Evolutionary conservation across 257 asterid genomes (phyloP).

Genomic region (Gentiana macrophylla): DNA sequence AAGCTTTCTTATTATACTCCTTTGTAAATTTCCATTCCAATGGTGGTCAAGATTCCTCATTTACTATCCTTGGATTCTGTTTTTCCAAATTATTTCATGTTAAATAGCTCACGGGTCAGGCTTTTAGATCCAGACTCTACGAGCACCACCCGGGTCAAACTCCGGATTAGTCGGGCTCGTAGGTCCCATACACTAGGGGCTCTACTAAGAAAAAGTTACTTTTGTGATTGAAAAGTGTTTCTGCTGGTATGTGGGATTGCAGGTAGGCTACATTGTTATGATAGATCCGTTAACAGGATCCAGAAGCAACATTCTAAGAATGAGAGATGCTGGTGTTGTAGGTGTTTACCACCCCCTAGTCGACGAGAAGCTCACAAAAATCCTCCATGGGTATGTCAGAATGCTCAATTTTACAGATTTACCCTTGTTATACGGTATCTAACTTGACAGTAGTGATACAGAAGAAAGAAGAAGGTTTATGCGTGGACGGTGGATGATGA

Average conservation of each 20-base stretch:
- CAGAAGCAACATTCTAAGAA: constrained; percentile 55
- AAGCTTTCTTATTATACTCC: too few relatives aligned
- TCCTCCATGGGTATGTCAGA: constrained; percentile 56
- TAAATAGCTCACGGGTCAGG: too few relatives aligned
- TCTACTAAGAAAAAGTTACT: too few relatives aligned
- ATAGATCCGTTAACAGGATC: constrained; percentile 52
- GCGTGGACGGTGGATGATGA: constrained; percentile 92
- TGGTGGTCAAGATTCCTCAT: not conserved
- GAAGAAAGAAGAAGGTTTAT: constrained; percentile 78
- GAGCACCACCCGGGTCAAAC: too few relatives aligned
- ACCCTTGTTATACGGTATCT: too few relatives aligned
- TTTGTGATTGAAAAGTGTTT: not conserved
- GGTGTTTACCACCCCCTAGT: constrained; percentile 88
- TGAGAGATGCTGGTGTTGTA: constrained; percentile 73
- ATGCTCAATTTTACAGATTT: too few relatives aligned
- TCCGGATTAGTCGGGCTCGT: too few relatives aligned
- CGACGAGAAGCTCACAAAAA: constrained; percentile 59
- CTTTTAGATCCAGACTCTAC: too few relatives aligned
- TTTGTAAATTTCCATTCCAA: not conserved
- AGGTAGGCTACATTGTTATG: constrained; percentile 98
- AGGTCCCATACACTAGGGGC: too few relatives aligned
- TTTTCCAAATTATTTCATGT: too few relatives aligned
- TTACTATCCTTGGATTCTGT: too few relatives aligned
- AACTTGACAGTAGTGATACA: constrained; percentile 13
- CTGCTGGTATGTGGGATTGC: constrained; percentile 8